These are phyloP conservation scores for Endocalyx cinctus DNA, from an alignment of 2,329 filamentous ascomycete species.

Conservation along the genomic window DNA sequence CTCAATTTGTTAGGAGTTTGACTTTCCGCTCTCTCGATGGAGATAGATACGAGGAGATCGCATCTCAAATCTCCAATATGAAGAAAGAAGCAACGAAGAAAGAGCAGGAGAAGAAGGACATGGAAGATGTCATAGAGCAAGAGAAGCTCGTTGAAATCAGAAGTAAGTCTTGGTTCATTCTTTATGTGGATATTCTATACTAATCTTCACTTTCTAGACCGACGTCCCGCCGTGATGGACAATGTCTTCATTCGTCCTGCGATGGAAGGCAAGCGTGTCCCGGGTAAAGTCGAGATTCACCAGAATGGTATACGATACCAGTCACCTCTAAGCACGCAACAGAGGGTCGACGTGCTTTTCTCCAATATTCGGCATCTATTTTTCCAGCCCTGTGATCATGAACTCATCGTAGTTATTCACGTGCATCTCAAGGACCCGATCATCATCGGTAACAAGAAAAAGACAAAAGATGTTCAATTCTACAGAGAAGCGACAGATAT, in stretches of 20 bases:
- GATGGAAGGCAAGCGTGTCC: conserved; percentile 93
- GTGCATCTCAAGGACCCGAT: conserved; percentile 97
- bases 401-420: conserved; percentile 96
- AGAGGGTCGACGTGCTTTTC: conserved; percentile 90
- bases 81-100: conserved; percentile 89
- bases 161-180: conserved; percentile 56
- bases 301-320: conserved; percentile 98
- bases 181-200: not conserved
- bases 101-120: conserved; percentile 98
- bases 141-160: conserved; percentile 94
- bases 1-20: conserved; percentile 92
- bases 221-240: conserved; percentile 82
- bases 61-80: conserved; percentile 90
- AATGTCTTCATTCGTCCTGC: conserved; percentile 95
- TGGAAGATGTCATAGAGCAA: conserved; percentile 98
- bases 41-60: conserved; percentile 83
- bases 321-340: conserved; percentile 72
- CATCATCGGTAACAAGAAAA: conserved; percentile 94
- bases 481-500: conserved; percentile 98
- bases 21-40: conserved; percentile 92
- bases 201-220: conserved; percentile 57
- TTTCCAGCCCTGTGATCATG: conserved; percentile 95
- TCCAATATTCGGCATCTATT: conserved; percentile 98
- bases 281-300: conserved; percentile 94
- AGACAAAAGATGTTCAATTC: conserved; percentile 98